Percentiles rank a stretch among this genome's conserved stretches.
Conservation (phyloP, 495 filamentous ascomycete species). For the Podospora comata region DNA sequence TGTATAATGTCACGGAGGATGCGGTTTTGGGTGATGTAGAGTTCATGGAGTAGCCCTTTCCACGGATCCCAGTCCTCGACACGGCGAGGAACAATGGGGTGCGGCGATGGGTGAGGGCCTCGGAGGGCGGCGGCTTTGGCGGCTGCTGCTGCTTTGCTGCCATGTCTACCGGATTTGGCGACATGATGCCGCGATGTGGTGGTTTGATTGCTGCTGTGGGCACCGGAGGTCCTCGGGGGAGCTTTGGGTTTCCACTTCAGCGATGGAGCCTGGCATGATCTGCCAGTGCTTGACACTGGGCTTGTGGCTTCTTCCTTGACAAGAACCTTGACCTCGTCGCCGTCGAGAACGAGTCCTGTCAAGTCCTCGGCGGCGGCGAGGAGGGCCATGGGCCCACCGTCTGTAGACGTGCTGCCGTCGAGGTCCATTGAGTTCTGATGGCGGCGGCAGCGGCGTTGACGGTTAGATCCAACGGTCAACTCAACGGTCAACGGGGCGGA, state of each 20-base stretch:
- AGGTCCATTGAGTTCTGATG: slow-evolving; percentile 1
- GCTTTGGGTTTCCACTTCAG: slow-evolving; percentile 12
- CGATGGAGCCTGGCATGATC: background rate
- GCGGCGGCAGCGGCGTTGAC: background rate
- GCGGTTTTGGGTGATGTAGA: slow-evolving; percentile 36
- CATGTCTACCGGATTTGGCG: slow-evolving; percentile 7
- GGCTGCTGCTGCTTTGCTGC: slow-evolving; percentile 1
- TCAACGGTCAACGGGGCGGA: background rate
- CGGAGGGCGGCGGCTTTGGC: slow-evolving; percentile 4
- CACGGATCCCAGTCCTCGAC: slow-evolving; percentile 35
- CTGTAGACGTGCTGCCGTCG: slow-evolving; percentile 5
- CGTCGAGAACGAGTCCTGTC: slow-evolving; percentile 22
- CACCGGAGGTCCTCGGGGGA: background rate
- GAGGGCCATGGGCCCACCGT: slow-evolving; percentile 12
- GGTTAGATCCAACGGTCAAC: background rate
- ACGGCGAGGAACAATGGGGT: slow-evolving; percentile 25
- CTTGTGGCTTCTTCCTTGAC: slow-evolving; percentile 24
- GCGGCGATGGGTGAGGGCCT: slow-evolving; percentile 11
- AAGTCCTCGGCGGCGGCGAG: slow-evolving; percentile 17
- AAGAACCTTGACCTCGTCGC: slow-evolving; percentile 14
- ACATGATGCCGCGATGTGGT: background rate
- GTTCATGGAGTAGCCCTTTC: slow-evolving; percentile 29
- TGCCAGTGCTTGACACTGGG: slow-evolving; percentile 17
- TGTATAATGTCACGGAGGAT: slow-evolving; percentile 33
- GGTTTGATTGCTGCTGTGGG: background rate